phyloP scores from a whole-genome alignment of 108 stramenopile species.

The Schizochytrium sp. region DNA sequence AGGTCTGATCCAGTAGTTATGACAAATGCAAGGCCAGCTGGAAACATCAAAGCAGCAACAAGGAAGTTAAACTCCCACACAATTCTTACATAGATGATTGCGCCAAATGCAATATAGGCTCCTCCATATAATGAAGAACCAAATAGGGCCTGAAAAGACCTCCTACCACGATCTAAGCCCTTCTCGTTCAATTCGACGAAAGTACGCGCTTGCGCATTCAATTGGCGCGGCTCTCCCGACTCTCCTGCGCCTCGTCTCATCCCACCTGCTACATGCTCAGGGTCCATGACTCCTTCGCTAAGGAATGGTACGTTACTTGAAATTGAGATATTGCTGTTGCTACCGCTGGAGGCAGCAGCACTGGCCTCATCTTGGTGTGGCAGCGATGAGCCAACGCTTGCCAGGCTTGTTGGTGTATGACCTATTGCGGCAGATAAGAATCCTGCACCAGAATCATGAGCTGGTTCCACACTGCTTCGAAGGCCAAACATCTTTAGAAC shows the following conservation, averaged over 20 bases:
- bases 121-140: slow-evolving; percentile 18
- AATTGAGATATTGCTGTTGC: too few relatives aligned
- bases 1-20: slow-evolving; percentile 46
- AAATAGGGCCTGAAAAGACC: neutral
- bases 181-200: neutral
- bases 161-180: slow-evolving; percentile 18
- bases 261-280: neutral
- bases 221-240: neutral
- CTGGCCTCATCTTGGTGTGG: too few relatives aligned
- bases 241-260: neutral
- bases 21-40: slow-evolving; percentile 37
- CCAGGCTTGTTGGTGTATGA: too few relatives aligned
- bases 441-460: too few relatives aligned
- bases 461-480: too few relatives aligned
- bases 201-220: neutral
- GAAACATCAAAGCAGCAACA: slow-evolving; percentile 19
- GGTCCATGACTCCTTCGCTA: too few relatives aligned
- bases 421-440: too few relatives aligned
- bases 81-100: neutral
- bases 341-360: too few relatives aligned
- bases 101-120: slow-evolving; percentile 38
- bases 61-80: slow-evolving; percentile 13
- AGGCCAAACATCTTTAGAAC: too few relatives aligned
- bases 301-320: too few relatives aligned
- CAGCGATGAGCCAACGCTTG: too few relatives aligned